These are phyloP conservation scores for Drosera spatulata DNA, from an alignment of 179 eudicot genomes.

Conservation along the genomic window DNA sequence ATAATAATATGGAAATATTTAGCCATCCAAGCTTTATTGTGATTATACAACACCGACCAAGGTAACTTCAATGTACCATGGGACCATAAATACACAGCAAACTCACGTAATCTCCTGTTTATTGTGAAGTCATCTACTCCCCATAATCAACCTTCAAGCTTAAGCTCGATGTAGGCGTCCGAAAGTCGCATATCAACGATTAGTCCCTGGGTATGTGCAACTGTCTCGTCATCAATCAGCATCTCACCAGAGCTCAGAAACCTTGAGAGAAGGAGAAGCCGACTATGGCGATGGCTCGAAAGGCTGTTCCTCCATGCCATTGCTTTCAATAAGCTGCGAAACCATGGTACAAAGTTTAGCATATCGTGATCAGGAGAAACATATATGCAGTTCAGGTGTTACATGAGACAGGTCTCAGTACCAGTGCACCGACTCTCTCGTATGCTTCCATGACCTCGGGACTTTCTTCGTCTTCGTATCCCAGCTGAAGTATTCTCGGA, in stretches of 20 bases:
- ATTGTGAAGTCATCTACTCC: no score
- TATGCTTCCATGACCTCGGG: constrained; percentile 94
- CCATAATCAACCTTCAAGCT: no score
- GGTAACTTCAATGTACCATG: no score
- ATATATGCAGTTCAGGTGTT: background rate
- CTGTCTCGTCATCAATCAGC: no score
- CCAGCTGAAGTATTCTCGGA: constrained; percentile 86
- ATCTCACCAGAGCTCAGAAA: background rate
- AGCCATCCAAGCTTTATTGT: no score
- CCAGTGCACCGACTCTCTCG: constrained; percentile 87
- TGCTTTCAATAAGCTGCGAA: constrained; percentile 63
- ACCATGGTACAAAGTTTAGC: background rate
- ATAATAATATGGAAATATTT: no score
- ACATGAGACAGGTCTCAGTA: constrained; percentile 6
- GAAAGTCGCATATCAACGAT: no score
- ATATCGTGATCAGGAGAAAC: background rate
- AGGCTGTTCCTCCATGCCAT: constrained; percentile 26
- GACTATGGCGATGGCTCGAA: constrained; percentile 12
- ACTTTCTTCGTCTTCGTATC: constrained; percentile 92
- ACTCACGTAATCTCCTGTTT: no score
- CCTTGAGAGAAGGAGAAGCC: background rate
- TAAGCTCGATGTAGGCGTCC: no score
- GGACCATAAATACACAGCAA: no score
- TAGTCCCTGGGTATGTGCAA: no score
- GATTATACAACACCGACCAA: no score